Percentiles rank a stretch among this genome's conserved stretches.
These are phyloP conservation scores for Rhodotorula graminis DNA, from an alignment of 768 basidiomycete species.

Conservation along the genomic window DNA sequence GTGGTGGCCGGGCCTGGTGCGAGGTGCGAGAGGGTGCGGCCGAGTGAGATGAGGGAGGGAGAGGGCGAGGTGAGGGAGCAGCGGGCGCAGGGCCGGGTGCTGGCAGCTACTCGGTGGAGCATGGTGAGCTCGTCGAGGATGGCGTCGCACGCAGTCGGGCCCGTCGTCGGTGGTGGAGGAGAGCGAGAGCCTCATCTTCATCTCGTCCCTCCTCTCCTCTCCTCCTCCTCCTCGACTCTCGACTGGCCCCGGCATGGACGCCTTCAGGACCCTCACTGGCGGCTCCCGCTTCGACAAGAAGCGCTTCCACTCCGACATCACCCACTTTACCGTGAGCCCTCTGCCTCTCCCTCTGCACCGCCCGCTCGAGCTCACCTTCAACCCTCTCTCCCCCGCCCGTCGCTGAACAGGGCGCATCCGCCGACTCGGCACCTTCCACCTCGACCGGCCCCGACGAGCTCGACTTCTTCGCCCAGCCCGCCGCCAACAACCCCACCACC, in stretches of 20 bases:
- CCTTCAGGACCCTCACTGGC: slow-evolving; percentile 81
- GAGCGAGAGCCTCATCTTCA: too few species aligned
- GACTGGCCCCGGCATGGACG: slow-evolving; percentile 57
- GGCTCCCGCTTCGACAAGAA: slow-evolving; percentile 81
- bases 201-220: neutral
- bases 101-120: too few species aligned
- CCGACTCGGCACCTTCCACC: neutral
- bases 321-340: slow-evolving; percentile 61
- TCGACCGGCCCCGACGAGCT: slow-evolving; percentile 64
- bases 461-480: slow-evolving; percentile 84
- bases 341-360: neutral
- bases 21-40: too few species aligned
- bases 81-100: too few species aligned
- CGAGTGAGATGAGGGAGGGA: too few species aligned
- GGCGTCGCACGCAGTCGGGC: too few species aligned
- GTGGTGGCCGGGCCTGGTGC: too few species aligned
- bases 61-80: too few species aligned
- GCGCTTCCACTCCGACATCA: slow-evolving; percentile 63
- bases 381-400: neutral
- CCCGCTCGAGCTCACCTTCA: neutral
- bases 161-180: too few species aligned
- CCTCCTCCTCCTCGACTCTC: neutral
- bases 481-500: slow-evolving; percentile 45
- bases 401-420: neutral
- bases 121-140: too few species aligned